Evolutionary conservation across 768 basidiomycete genomes (phyloP).

Genomic region (Amylocystis lapponica): DNA sequence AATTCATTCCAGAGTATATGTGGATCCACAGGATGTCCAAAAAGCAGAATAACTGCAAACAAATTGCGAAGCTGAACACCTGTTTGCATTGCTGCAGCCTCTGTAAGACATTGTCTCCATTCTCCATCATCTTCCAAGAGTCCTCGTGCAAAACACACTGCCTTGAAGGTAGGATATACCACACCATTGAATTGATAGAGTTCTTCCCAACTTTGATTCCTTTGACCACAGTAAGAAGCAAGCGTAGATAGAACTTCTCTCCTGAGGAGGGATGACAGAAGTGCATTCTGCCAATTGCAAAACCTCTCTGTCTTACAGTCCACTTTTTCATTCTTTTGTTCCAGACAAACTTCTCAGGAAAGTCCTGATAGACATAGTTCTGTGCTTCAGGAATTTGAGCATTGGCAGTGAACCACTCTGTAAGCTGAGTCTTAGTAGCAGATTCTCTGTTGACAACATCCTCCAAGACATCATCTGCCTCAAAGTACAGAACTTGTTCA

Average conservation of each 20-base stretch:
- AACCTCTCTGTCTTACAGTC: constrained; percentile 20
- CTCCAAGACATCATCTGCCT: constrained; percentile 23
- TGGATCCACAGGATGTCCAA: constrained; percentile 27
- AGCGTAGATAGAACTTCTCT: constrained; percentile 36
- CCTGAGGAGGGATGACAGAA: constrained; percentile 30
- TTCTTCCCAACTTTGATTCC: constrained; percentile 27
- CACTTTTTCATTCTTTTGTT: constrained; percentile 22
- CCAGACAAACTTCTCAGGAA: constrained; percentile 29
- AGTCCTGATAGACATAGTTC: constrained; percentile 31
- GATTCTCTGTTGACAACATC: constrained; percentile 8
- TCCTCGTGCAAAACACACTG: constrained; percentile 36
- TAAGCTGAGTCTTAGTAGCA: constrained; percentile 23
- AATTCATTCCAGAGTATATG: constrained; percentile 35
- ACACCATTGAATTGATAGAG: constrained; percentile 22
- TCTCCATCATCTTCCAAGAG: constrained; percentile 41
- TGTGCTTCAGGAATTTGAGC: constrained; percentile 10
- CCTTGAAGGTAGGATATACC: constrained; percentile 27
- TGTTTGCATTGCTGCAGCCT: constrained; percentile 34
- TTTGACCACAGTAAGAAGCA: constrained; percentile 33
- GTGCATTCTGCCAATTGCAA: constrained; percentile 38
- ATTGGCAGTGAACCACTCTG: constrained; percentile 23
- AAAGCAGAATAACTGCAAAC: constrained; percentile 33
- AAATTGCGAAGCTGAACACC: constrained; percentile 31
- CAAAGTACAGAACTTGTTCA: constrained; percentile 32
- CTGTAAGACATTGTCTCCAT: constrained; percentile 33